A percentile compares a stretch with the other conserved stretches of the same genome.
Conservation (phyloP, 495 filamentous ascomycete genomes). For the Evernia prunastri region DNA sequence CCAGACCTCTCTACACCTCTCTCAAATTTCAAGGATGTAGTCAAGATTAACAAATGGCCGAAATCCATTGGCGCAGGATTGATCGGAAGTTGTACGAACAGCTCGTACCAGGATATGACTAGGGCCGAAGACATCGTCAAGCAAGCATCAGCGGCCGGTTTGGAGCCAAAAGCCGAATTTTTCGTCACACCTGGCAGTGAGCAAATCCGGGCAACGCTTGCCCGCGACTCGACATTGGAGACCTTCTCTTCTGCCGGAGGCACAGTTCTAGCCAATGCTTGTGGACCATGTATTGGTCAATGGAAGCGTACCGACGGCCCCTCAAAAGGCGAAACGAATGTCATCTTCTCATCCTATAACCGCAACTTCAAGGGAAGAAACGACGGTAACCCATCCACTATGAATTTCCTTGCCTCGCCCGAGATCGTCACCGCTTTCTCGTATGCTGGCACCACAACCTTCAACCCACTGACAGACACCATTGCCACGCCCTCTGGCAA, state of each 20-base stretch:
- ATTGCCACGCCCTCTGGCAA: conserved; percentile 75
- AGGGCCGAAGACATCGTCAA: conserved; percentile 86
- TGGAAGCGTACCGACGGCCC: conserved; percentile 89
- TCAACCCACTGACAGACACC: conserved; percentile 90
- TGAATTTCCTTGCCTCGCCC: conserved; percentile 97
- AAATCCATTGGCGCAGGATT: conserved; percentile 83
- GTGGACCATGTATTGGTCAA: conserved; percentile 91
- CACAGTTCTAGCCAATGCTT: conserved; percentile 87
- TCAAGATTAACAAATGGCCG: conserved; percentile 81
- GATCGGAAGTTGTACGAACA: conserved; percentile 98
- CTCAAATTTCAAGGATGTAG: conserved; percentile 76
- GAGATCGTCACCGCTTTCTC: conserved; percentile 95
- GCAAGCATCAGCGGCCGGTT: conserved; percentile 76
- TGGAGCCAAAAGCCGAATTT: conserved; percentile 84
- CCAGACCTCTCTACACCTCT: conserved; percentile 90
- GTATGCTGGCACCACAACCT: conserved; percentile 86
- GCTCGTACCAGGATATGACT: conserved; percentile 97
- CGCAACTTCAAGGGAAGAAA: conserved; percentile 97
- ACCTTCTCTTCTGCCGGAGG: conserved; percentile 87
- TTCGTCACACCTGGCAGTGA: conserved; percentile 95
- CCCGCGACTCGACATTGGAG: conserved; percentile 72
- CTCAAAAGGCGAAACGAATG: conserved; percentile 78
- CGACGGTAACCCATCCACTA: conserved; percentile 89
- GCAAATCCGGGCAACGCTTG: conserved; percentile 90
- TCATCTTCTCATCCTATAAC: conserved; percentile 96